phyloP scores from a whole-genome alignment of 768 basidiomycete genomes.

The Lactarius pseudohatsudake region DNA sequence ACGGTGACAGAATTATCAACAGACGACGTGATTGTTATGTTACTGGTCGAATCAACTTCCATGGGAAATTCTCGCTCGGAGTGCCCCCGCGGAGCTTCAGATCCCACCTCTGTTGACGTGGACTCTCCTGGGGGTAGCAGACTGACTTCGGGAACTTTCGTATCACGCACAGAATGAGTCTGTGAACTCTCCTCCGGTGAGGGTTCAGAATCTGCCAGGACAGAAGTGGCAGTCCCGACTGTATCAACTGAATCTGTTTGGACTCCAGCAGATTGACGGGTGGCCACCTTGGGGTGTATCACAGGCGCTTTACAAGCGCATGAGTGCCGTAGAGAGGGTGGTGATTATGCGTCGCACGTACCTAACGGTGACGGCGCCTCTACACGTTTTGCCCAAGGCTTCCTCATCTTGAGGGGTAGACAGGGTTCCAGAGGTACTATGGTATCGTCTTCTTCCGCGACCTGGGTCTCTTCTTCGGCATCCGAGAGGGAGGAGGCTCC shows the following conservation, averaged over 20 bases:
- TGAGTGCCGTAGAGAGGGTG: conserved; percentile 10
- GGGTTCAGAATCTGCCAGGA: conserved; percentile 3
- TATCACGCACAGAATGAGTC: not conserved
- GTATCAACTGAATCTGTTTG: conserved; percentile 40
- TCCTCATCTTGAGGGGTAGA: conserved; percentile 65
- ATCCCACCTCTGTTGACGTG: conserved; percentile 11
- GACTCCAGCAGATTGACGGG: conserved; percentile 45
- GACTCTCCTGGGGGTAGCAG: not conserved
- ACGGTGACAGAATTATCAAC: conserved; percentile 1
- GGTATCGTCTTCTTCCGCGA: conserved; percentile 44
- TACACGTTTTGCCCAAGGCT: conserved; percentile 53
- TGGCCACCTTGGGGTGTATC: not conserved
- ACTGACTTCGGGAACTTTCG: not conserved
- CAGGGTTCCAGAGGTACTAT: conserved; percentile 36
- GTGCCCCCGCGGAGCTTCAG: not conserved
- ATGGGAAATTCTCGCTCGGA: conserved; percentile 50
- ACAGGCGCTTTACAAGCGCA: conserved; percentile 8
- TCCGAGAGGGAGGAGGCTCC: conserved; percentile 37
- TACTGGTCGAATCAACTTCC: conserved; percentile 55
- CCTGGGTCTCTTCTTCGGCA: conserved; percentile 43
- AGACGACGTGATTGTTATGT: conserved; percentile 38
- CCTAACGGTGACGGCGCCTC: conserved; percentile 34
- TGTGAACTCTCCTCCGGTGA: not conserved
- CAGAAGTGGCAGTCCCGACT: conserved; percentile 19
- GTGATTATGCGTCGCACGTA: conserved; percentile 7